phyloP scores from a whole-genome alignment of 768 basidiomycete species.

The Boletus subcaerulescens region DNA sequence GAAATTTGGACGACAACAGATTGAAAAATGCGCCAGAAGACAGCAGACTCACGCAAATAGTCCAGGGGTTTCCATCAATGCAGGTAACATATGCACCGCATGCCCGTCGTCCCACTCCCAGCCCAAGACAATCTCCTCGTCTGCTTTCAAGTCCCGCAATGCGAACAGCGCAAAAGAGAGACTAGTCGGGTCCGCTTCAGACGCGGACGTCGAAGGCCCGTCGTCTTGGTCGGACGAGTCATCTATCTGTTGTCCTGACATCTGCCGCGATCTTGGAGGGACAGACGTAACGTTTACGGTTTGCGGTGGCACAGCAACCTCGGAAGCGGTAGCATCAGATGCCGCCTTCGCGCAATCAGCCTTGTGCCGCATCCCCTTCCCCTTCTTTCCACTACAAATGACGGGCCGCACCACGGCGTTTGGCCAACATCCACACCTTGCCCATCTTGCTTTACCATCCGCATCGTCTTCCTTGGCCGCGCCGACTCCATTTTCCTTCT shows the following conservation, averaged over 20 bases:
- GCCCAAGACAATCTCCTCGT: slow-evolving; percentile 84
- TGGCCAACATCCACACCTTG: slow-evolving; percentile 53
- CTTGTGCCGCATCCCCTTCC: slow-evolving; percentile 14
- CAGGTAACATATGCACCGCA: slow-evolving; percentile 75
- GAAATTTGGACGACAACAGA: not conserved
- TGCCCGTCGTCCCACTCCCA: slow-evolving; percentile 99
- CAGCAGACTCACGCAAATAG: slow-evolving; percentile 52
- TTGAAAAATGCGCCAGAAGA: not conserved
- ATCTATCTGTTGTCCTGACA: slow-evolving; percentile 10
- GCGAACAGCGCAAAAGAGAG: slow-evolving; percentile 83
- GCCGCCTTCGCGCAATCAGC: slow-evolving; percentile 14
- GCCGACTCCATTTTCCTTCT: not conserved
- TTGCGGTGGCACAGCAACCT: not conserved
- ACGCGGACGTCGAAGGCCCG: slow-evolving; percentile 8
- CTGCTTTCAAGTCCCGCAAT: slow-evolving; percentile 62
- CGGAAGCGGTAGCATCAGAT: not conserved
- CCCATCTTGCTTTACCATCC: slow-evolving; percentile 48
- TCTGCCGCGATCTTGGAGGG: slow-evolving; percentile 7
- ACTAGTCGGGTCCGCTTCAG: slow-evolving; percentile 32
- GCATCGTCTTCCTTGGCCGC: slow-evolving; percentile 37
- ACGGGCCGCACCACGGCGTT: slow-evolving; percentile 47
- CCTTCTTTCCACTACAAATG: slow-evolving; percentile 32
- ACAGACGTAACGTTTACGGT: slow-evolving; percentile 8
- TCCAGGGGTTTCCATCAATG: slow-evolving; percentile 55
- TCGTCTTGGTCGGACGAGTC: slow-evolving; percentile 22